Evolutionary conservation across 805 yeast genomes (phyloP).

Genomic region (Cyberlindnera samutprakarnensis): DNA sequence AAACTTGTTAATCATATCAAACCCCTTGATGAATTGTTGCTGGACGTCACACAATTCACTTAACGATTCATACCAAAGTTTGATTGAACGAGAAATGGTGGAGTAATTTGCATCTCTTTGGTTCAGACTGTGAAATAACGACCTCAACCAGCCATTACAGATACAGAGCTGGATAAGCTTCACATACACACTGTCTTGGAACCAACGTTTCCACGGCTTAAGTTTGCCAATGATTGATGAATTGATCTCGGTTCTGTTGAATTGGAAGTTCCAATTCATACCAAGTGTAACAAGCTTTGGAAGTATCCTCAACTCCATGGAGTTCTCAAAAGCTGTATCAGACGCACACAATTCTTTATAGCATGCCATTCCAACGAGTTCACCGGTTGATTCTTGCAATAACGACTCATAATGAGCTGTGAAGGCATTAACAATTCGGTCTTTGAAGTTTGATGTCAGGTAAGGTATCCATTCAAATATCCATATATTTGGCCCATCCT

Average conservation of each 20-base stretch:
- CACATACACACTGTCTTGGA: constrained; percentile 13
- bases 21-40: constrained; percentile 15
- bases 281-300: constrained; percentile 15
- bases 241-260: constrained; percentile 12
- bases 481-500: constrained; percentile 23
- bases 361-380: constrained; percentile 18
- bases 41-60: constrained; percentile 16
- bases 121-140: constrained; percentile 7
- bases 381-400: constrained; percentile 4
- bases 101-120: not conserved
- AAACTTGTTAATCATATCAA: constrained; percentile 26
- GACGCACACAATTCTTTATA: constrained; percentile 31
- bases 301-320: constrained; percentile 15
- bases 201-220: constrained; percentile 18
- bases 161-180: constrained; percentile 26
- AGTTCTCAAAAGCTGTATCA: constrained; percentile 11
- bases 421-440: constrained; percentile 18
- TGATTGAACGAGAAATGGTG: constrained; percentile 23
- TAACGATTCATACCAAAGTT: constrained; percentile 21
- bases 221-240: constrained; percentile 13
- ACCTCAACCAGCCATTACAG: constrained; percentile 25
- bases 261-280: constrained; percentile 4
- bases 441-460: constrained; percentile 11
- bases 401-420: constrained; percentile 14
- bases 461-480: constrained; percentile 33